Evolutionary conservation across 768 basidiomycete genomes (phyloP).

Genomic region (Bullera alba): DNA sequence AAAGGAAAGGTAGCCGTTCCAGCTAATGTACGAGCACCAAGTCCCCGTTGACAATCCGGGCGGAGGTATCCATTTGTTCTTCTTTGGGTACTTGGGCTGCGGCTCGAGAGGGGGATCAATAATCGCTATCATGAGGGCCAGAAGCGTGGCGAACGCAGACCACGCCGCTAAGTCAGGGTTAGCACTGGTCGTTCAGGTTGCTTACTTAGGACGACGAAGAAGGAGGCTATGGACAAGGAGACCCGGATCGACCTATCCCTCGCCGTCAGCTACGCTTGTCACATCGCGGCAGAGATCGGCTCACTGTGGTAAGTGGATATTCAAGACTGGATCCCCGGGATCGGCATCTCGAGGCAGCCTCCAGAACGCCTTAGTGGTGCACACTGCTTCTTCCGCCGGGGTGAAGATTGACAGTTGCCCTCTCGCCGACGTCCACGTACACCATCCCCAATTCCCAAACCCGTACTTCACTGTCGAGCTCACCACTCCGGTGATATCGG

Average conservation of each 20-base stretch:
- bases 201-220: slow-evolving; percentile 14
- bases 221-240: slow-evolving; percentile 12
- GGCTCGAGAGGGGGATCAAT: not conserved
- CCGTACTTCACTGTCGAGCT: too few species aligned
- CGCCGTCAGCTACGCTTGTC: not conserved
- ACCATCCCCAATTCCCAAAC: slow-evolving; percentile 15
- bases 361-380: slow-evolving; percentile 13
- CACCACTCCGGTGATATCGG: not conserved
- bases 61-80: not conserved
- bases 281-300: not conserved
- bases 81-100: too few species aligned
- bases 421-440: slow-evolving; percentile 4
- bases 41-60: not conserved
- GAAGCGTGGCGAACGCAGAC: not conserved
- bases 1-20: not conserved
- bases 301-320: slow-evolving; percentile 8
- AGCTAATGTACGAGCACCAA: not conserved
- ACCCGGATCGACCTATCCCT: slow-evolving; percentile 4
- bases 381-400: too few species aligned
- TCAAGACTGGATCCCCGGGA: not conserved
- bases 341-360: not conserved
- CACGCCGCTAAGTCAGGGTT: not conserved
- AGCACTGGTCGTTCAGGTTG: not conserved
- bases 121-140: not conserved
- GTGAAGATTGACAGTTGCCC: slow-evolving; percentile 4